phyloP scores from a whole-genome alignment of 2,329 filamentous ascomycete species.

The Neocatenulostroma microsporum region DNA sequence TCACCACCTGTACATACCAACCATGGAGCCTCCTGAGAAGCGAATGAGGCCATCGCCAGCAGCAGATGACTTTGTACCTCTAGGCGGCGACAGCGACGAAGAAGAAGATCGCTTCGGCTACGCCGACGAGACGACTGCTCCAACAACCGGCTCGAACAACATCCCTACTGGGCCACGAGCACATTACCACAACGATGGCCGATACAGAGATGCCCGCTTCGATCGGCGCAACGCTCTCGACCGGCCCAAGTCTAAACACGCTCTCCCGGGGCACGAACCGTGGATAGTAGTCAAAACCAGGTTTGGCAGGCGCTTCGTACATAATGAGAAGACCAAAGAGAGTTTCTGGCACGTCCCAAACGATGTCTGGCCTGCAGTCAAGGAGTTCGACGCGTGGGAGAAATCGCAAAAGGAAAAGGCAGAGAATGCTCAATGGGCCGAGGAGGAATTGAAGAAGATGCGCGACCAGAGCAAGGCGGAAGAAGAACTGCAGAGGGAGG shows the following conservation, averaged over 20 bases:
- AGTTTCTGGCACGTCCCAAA: conserved; percentile 95
- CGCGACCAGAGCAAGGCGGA: conserved; percentile 15
- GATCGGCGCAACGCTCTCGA: conserved; percentile 47
- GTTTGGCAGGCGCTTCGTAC: conserved; percentile 78
- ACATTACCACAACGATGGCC: conserved; percentile 1
- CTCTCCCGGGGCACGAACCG: conserved; percentile 72
- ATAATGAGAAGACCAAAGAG: conserved; percentile 76
- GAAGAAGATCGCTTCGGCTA: conserved; percentile 11
- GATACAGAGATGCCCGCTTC: conserved; percentile 11
- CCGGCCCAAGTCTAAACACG: conserved; percentile 68
- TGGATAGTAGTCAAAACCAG: conserved; percentile 95
- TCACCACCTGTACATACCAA: neutral
- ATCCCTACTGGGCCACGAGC: conserved; percentile 8
- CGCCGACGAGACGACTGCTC: conserved; percentile 3
- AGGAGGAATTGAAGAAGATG: conserved; percentile 25
- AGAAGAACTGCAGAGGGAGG: conserved; percentile 25
- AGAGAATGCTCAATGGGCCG: conserved; percentile 27
- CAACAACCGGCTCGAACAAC: conserved; percentile 2
- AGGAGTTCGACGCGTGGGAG: conserved; percentile 63
- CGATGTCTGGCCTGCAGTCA: conserved; percentile 67
- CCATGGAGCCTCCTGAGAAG: conserved; percentile 22
- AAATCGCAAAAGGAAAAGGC: conserved; percentile 53
- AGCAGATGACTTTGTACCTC: conserved; percentile 20
- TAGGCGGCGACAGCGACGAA: conserved; percentile 16
- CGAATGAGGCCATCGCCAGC: conserved; percentile 17